Base-by-base conservation (phyloP, 2,329 filamentous ascomycete genomes). In the Pyrenochaeta sp. region DNA sequence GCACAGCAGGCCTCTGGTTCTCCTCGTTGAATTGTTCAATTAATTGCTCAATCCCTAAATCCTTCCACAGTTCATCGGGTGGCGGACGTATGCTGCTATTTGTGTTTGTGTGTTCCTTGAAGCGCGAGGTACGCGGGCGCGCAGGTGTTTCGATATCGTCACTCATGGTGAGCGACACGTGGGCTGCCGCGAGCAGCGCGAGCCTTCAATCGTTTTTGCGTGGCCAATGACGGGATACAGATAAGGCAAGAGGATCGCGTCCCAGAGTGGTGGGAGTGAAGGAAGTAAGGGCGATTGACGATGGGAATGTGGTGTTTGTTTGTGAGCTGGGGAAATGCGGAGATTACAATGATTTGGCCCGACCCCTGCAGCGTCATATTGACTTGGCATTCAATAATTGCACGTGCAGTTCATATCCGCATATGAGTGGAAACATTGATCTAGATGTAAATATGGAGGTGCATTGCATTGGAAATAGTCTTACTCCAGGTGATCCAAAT, bases 21-120 rank as follows among this genome's bases (percentile, higher is more conserved):
- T 74, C 72, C 48, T 71, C 64, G 43, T 61, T 67, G 55, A 65
- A 71, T 50, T 64, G 55, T 15, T 72, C 65, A 48, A 72, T 66
- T 47, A 74, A 57, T 13, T 58, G 44, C 10, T 72, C 70, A 24
- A 71, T 66, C 25, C 50, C 64, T 3, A 72, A 47, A 22, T 72
- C 68, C 48, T 65, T 65, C 70, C 71, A 73, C 40, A 73, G 62
- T 54, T 69, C 66, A 28, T 69, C 68, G 1, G 73, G 73, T 52
- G 74, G 73, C 22, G 74, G 61, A 24, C 64, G 67, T 45, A 76
- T 76, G 39, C 54, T 66, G 52, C 52, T 65, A 22, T 60, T 68
- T 5, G 69, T 72, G 61, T 75, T 75, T 3, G 72, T 73, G 57
- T 68, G 71, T 48, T 74, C 72, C 40, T 53, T 64, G 62, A 74